phyloP scores from a whole-genome alignment of 2,329 filamentous ascomycete species.

The Aspergillus melleus region DNA sequence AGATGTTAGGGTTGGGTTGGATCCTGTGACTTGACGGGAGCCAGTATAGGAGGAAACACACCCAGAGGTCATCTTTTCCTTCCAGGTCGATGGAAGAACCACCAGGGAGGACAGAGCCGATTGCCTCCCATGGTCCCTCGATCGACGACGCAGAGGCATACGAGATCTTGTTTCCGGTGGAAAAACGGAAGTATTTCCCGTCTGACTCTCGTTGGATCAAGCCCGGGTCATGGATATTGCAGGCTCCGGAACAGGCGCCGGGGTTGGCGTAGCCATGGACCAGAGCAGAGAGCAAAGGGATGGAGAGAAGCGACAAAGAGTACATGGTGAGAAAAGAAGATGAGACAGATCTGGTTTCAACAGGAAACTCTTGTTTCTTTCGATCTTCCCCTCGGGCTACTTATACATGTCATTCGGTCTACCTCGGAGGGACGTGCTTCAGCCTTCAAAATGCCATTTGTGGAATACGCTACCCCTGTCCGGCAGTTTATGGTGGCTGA shows the following conservation, averaged over 20 bases:
- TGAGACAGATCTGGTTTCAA: not conserved
- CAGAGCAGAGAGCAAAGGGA: slow-evolving; percentile 12
- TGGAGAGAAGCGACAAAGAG: slow-evolving; percentile 4
- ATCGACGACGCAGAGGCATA: slow-evolving; percentile 51
- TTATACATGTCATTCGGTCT: not conserved
- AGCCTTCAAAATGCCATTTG: not conserved
- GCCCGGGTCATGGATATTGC: slow-evolving; percentile 49
- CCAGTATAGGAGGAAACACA: slow-evolving; percentile 22
- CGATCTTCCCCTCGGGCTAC: not conserved
- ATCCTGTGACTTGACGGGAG: not conserved
- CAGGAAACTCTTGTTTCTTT: not conserved
- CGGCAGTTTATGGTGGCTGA: not conserved
- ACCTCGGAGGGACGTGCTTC: not conserved
- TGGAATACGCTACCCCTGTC: not conserved
- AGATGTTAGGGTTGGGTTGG: not conserved
- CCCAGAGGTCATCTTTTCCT: slow-evolving; percentile 54
- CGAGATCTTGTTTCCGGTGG: slow-evolving; percentile 52
- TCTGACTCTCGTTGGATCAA: slow-evolving; percentile 50
- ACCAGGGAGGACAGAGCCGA: slow-evolving; percentile 48
- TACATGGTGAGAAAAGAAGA: slow-evolving; percentile 6
- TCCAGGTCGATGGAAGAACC: slow-evolving; percentile 48
- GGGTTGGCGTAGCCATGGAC: slow-evolving; percentile 32
- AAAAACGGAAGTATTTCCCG: slow-evolving; percentile 55
- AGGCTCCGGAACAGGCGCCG: slow-evolving; percentile 31
- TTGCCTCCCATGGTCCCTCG: slow-evolving; percentile 52